A percentile compares a stretch with the other conserved stretches of the same genome.
Conservation (phyloP, 139 green algal genomes). For the Nannochloris sp. region DNA sequence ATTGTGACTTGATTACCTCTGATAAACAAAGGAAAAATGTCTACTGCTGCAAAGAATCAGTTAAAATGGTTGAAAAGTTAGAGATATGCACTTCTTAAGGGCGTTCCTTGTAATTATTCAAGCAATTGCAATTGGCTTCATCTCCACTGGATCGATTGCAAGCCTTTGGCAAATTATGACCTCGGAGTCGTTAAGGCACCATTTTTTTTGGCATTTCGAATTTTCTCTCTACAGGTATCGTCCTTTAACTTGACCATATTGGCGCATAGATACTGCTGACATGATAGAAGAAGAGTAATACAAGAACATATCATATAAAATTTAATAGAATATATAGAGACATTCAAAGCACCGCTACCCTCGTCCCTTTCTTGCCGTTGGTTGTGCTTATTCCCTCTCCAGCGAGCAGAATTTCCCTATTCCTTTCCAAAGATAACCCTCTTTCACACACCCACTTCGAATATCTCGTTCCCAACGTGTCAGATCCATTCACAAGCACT, state of each 20-base stretch:
- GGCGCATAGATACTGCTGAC: too few relatives aligned
- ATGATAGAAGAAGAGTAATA: not conserved
- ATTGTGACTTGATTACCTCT: slow-evolving; percentile 3
- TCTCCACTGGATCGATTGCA: too few relatives aligned
- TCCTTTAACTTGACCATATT: too few relatives aligned
- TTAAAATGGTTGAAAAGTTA: not conserved
- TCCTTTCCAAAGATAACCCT: not conserved
- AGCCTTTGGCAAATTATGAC: too few relatives aligned
- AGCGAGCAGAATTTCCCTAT: not conserved
- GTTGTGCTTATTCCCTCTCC: not conserved
- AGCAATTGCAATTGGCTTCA: too few relatives aligned
- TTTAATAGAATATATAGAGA: not conserved
- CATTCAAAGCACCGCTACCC: too few relatives aligned
- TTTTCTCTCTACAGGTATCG: too few relatives aligned
- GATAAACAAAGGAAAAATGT: not conserved
- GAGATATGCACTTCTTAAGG: too few relatives aligned
- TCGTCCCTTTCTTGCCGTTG: too few relatives aligned
- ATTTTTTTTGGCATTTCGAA: too few relatives aligned
- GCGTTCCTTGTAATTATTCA: too few relatives aligned
- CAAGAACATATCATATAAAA: not conserved
- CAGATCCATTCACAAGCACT: not conserved
- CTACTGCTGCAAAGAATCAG: not conserved
- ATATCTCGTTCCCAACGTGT: not conserved
- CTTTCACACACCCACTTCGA: not conserved
- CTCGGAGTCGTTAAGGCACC: too few relatives aligned